phyloP scores from a whole-genome alignment of 2,329 filamentous ascomycete genomes.

The Sarocladiaceae sp. region DNA sequence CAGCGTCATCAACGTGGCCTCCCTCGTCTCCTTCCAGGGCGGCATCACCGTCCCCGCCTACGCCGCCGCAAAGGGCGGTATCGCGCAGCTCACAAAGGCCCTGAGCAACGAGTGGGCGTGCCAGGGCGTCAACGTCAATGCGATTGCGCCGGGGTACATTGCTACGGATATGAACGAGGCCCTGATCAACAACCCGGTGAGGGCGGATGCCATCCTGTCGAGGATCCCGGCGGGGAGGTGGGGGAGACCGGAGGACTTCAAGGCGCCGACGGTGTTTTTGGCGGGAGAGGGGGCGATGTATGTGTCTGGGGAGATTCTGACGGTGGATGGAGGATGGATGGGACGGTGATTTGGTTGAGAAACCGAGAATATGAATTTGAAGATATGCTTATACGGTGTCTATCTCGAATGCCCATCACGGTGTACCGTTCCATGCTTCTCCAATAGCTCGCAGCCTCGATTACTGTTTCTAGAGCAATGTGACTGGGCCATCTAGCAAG shows the following conservation, averaged over 20 bases:
- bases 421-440: no score
- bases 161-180: slow-evolving; percentile 81
- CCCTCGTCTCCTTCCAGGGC: slow-evolving; percentile 71
- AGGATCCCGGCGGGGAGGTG: slow-evolving; percentile 73
- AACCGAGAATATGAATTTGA: no score
- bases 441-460: no score
- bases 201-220: slow-evolving; percentile 62
- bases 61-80: slow-evolving; percentile 70
- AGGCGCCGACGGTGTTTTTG: slow-evolving; percentile 66
- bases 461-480: no score
- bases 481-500: no score
- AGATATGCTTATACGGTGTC: no score
- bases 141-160: slow-evolving; percentile 76
- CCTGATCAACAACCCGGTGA: slow-evolving; percentile 58
- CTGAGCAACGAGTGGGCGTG: slow-evolving; percentile 72
- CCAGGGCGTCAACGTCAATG: slow-evolving; percentile 70
- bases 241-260: slow-evolving; percentile 74
- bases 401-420: no score
- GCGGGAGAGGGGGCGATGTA: slow-evolving; percentile 66
- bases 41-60: slow-evolving; percentile 78
- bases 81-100: slow-evolving; percentile 71
- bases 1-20: slow-evolving; percentile 71
- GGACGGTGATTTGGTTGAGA: no score
- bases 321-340: slow-evolving; percentile 88
- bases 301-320: slow-evolving; percentile 67